phyloP scores from a whole-genome alignment of 306 rosid genomes.

The Trifolium repens region DNA sequence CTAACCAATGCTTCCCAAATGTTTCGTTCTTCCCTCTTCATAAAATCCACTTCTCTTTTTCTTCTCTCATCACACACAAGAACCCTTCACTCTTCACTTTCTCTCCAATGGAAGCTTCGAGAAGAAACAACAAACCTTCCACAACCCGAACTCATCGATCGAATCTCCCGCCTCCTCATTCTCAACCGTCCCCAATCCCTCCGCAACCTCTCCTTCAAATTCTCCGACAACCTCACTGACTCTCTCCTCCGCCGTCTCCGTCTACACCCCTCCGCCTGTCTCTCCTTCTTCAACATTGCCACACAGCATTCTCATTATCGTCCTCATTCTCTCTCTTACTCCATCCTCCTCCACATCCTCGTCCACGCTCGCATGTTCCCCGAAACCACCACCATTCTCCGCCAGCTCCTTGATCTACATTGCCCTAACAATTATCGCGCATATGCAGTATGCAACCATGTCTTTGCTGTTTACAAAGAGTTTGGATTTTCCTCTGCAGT shows the following conservation, averaged over 20 bases:
- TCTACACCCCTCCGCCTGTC: constrained; percentile 63
- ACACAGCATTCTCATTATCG: constrained; percentile 58
- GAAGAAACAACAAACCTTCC: constrained; percentile 62
- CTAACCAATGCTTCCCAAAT: constrained; percentile 3
- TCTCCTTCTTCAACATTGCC: constrained; percentile 65
- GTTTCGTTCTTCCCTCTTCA: constrained; percentile 34
- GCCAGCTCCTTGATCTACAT: constrained; percentile 47
- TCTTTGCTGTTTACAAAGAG: constrained; percentile 54
- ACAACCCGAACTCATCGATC: constrained; percentile 52
- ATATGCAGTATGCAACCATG: constrained; percentile 50
- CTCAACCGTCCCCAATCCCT: constrained; percentile 66
- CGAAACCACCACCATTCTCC: constrained; percentile 49
- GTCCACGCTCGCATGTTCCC: constrained; percentile 67
- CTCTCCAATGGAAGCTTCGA: constrained; percentile 67
- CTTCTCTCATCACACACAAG: constrained; percentile 14
- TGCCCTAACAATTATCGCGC: constrained; percentile 57
- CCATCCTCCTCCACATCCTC: constrained; percentile 70
- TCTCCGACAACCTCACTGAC: constrained; percentile 73
- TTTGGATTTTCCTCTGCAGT: constrained; percentile 64
- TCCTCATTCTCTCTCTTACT: constrained; percentile 63
- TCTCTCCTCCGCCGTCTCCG: constrained; percentile 72
- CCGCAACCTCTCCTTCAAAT: constrained; percentile 50
- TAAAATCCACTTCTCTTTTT: background rate
- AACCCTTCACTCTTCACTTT: constrained; percentile 51
- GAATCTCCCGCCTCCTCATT: constrained; percentile 72